Percentiles rank a stretch among this genome's conserved stretches.
phyloP scores from a whole-genome alignment of 148 eudicot genomes.

The Fagopyrum homotropicum region DNA sequence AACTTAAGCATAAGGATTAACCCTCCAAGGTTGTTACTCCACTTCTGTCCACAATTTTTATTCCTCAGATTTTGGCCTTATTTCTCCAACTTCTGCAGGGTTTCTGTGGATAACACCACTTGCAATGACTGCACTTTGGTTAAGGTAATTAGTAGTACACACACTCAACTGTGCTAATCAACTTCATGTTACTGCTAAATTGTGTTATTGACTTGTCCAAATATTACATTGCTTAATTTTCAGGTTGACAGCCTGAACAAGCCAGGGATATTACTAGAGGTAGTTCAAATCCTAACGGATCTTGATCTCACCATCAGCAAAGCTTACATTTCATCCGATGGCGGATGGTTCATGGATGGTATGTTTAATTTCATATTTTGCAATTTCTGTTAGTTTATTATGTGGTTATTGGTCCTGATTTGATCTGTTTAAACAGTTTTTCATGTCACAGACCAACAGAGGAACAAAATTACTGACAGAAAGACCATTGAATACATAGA shows the following conservation, averaged over 20 bases:
- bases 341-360: slow-evolving; percentile 99
- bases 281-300: slow-evolving; percentile 75
- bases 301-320: slow-evolving; percentile 71
- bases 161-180: no score
- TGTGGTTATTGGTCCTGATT: neutral
- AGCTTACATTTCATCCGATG: slow-evolving; percentile 91
- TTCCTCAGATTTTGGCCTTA: neutral
- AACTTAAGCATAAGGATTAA: slow-evolving; percentile 73
- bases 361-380: neutral
- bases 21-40: slow-evolving; percentile 60
- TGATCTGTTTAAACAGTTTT: slow-evolving; percentile 41
- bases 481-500: slow-evolving; percentile 55
- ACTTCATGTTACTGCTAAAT: neutral
- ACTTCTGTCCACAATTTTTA: neutral
- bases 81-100: slow-evolving; percentile 34
- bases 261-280: slow-evolving; percentile 75
- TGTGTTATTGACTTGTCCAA: neutral
- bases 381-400: neutral
- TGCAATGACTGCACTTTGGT: slow-evolving; percentile 62
- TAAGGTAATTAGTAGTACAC: slow-evolving; percentile 32
- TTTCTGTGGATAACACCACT: slow-evolving; percentile 53
- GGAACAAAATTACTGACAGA: slow-evolving; percentile 56
- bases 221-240: neutral
- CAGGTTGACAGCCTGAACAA: slow-evolving; percentile 89
- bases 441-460: slow-evolving; percentile 70